Conservation (phyloP, 768 basidiomycete genomes). For the Candolleomyces aberdarensis region DNA sequence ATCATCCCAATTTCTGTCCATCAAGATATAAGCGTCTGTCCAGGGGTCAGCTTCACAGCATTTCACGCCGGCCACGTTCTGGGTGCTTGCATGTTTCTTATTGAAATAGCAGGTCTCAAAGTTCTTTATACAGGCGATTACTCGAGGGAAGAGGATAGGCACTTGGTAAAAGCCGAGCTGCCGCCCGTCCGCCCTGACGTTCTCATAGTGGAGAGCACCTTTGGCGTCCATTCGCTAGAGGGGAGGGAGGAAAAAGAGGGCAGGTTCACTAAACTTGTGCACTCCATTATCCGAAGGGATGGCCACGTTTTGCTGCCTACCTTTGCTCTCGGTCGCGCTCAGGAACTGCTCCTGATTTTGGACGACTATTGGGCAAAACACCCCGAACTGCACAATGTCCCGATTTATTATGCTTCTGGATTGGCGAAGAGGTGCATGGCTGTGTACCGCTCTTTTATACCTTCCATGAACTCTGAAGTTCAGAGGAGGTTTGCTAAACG, state of each 20-base stretch:
- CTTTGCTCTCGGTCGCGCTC: slow-evolving; percentile 94
- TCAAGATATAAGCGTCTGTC: slow-evolving; percentile 88
- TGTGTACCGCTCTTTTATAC: slow-evolving; percentile 97
- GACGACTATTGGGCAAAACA: slow-evolving; percentile 99
- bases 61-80: slow-evolving; percentile 98
- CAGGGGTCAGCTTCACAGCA: slow-evolving; percentile 93
- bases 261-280: slow-evolving; percentile 86
- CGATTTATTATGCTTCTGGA: slow-evolving; percentile 95
- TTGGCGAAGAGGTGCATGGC: slow-evolving; percentile 97
- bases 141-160: slow-evolving; percentile 96
- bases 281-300: slow-evolving; percentile 87
- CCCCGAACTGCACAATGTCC: slow-evolving; percentile 91
- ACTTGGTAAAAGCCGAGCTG: slow-evolving; percentile 94
- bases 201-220: slow-evolving; percentile 97
- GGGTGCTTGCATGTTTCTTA: slow-evolving; percentile 97
- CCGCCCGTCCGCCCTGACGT: slow-evolving; percentile 93
- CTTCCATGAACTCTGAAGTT: slow-evolving; percentile 97
- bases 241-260: slow-evolving; percentile 90
- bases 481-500: slow-evolving; percentile 87
- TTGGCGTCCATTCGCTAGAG: slow-evolving; percentile 91
- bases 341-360: slow-evolving; percentile 90
- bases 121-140: slow-evolving; percentile 99
- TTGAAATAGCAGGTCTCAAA: slow-evolving; percentile 94
- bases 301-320: slow-evolving; percentile 94
- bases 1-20: slow-evolving; percentile 92